phyloP scores from a whole-genome alignment of 1,284 basidiomycete species.

The Pholiota adiposa region DNA sequence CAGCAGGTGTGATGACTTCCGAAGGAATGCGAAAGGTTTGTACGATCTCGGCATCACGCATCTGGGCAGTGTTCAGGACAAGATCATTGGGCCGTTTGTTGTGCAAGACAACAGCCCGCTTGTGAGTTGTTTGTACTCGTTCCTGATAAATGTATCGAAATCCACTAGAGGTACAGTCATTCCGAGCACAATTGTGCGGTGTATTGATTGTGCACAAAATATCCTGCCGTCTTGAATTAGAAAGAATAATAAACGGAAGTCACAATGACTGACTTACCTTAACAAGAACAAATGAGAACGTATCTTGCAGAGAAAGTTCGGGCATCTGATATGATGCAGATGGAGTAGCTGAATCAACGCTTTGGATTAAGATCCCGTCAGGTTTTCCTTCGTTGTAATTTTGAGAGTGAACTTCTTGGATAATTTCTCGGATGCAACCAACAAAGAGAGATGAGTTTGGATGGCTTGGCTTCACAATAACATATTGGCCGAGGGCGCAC shows the following conservation, averaged over 20 bases:
- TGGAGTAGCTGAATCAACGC: background rate
- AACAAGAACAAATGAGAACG: conserved; percentile 6
- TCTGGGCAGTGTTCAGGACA: conserved; percentile 31
- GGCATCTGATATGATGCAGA: conserved; percentile 3
- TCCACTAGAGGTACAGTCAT: conserved; percentile 21
- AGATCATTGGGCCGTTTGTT: conserved; percentile 6
- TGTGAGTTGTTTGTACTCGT: conserved; percentile 11
- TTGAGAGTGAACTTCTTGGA: background rate
- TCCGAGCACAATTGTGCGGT: conserved; percentile 27
- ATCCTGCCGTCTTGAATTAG: conserved; percentile 13
- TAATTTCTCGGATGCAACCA: conserved; percentile 7
- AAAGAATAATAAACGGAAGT: background rate
- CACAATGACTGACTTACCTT: too few relatives aligned
- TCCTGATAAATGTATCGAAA: conserved; percentile 23
- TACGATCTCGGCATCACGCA: conserved; percentile 28
- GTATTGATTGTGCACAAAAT: conserved; percentile 31
- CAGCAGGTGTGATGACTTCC: background rate
- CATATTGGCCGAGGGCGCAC: conserved; percentile 2
- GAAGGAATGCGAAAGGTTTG: conserved; percentile 21
- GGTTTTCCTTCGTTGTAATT: background rate
- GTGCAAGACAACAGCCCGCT: conserved; percentile 9
- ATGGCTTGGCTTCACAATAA: background rate
- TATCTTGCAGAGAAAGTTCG: background rate
- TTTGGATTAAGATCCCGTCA: conserved; percentile 13
- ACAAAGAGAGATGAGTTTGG: background rate